phyloP scores from a whole-genome alignment of 2,329 filamentous ascomycete species.

The Aspergillus ustus region DNA sequence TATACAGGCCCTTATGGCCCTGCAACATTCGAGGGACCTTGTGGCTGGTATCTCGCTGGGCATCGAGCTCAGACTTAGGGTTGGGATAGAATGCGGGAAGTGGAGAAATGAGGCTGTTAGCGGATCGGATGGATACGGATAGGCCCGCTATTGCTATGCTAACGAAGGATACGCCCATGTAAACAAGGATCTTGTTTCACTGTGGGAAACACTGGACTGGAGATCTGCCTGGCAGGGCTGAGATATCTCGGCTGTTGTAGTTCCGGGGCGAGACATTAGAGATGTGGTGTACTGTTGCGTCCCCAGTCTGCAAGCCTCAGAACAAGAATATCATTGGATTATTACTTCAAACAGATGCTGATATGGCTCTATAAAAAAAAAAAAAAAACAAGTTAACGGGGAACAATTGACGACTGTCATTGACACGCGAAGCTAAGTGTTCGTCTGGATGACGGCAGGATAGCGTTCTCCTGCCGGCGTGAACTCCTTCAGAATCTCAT shows the following conservation, averaged over 20 bases:
- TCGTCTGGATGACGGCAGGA: slow-evolving; percentile 8
- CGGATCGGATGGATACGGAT: too few species aligned
- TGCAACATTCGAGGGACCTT: not conserved
- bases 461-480: slow-evolving; percentile 20
- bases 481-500: slow-evolving; percentile 13
- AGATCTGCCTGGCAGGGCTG: not conserved
- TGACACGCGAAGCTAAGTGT: not conserved
- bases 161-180: too few species aligned
- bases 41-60: not conserved
- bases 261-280: not conserved
- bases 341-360: too few species aligned
- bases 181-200: not conserved
- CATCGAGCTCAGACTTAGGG: not conserved
- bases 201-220: not conserved
- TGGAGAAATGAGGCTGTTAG: not conserved
- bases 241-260: too few species aligned
- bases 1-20: too few species aligned
- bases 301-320: too few species aligned
- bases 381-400: not conserved
- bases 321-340: too few species aligned
- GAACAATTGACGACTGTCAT: not conserved
- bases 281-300: too few species aligned
- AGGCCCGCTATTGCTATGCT: too few species aligned
- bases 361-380: too few species aligned
- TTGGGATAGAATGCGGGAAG: not conserved